Percentiles rank a stretch among this genome's conserved stretches.
These are phyloP conservation scores for Penicillium sp. DNA, from an alignment of 2,329 filamentous ascomycete species.

Conservation along the genomic window DNA sequence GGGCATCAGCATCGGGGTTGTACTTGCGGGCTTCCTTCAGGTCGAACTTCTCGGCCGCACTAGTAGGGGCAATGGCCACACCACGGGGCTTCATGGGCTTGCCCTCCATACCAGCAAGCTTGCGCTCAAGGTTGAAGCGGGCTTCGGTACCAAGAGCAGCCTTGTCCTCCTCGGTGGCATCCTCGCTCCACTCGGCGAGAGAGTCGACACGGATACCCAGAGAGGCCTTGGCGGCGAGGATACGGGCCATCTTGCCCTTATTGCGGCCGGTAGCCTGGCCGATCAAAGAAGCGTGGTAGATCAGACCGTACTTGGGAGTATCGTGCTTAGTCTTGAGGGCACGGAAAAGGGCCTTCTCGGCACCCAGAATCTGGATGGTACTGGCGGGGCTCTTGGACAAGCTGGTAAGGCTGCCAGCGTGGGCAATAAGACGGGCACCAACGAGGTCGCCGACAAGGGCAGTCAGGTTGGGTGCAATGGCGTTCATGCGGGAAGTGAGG, in stretches of 20 bases:
- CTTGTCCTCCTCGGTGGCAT: constrained; percentile 85
- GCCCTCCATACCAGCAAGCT: constrained; percentile 68
- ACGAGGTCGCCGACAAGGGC: constrained; percentile 90
- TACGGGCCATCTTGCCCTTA: constrained; percentile 98
- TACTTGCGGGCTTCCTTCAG: constrained; percentile 93
- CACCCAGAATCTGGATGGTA: constrained; percentile 96
- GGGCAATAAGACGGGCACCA: constrained; percentile 89
- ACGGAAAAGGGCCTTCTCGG: constrained; percentile 97
- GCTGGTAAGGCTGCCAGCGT: constrained; percentile 90
- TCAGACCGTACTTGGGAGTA: constrained; percentile 95
- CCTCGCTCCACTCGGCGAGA: constrained; percentile 72
- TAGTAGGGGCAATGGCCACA: constrained; percentile 71
- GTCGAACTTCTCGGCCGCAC: constrained; percentile 68
- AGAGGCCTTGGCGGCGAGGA: constrained; percentile 89
- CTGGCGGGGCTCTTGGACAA: constrained; percentile 92
- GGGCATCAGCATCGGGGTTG: constrained; percentile 87
- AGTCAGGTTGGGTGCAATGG: constrained; percentile 93
- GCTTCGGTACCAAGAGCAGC: constrained; percentile 69
- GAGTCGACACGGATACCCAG: constrained; percentile 92
- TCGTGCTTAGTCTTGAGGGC: constrained; percentile 99
- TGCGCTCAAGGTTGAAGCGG: constrained; percentile 50
- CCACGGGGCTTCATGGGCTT: constrained; percentile 80
- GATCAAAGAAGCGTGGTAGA: constrained; percentile 89
- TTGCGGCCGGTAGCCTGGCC: constrained; percentile 97
- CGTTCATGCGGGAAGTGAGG: constrained; percentile 88